Evolutionary conservation across 2,329 filamentous ascomycete genomes (phyloP).

Genomic region (Pezicula rhizophila): DNA sequence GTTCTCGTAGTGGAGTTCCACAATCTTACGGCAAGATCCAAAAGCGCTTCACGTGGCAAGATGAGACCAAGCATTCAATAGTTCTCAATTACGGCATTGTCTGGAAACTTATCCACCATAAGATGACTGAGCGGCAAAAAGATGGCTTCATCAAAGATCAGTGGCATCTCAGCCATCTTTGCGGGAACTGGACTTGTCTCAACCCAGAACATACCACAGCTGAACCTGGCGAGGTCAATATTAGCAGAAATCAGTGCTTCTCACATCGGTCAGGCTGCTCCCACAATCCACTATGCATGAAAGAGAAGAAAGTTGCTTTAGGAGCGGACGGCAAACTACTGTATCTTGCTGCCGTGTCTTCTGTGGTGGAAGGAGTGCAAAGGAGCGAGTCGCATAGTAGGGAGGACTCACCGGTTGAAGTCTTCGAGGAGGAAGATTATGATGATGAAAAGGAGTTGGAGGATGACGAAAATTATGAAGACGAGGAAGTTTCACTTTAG

Average conservation of each 20-base stretch:
- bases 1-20: slow-evolving; percentile 6
- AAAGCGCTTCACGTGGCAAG: slow-evolving; percentile 13
- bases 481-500: too few species aligned
- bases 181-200: slow-evolving; percentile 28
- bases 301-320: slow-evolving; percentile 17
- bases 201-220: slow-evolving; percentile 24
- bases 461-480: too few species aligned
- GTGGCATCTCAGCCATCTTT: slow-evolving; percentile 27
- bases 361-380: too few species aligned
- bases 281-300: slow-evolving; percentile 21
- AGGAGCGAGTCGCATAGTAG: too few species aligned
- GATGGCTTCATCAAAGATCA: slow-evolving; percentile 21
- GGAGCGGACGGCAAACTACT: slow-evolving; percentile 12
- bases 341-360: too few species aligned
- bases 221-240: slow-evolving; percentile 20
- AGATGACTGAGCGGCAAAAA: slow-evolving; percentile 19
- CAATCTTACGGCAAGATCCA: slow-evolving; percentile 12
- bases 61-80: slow-evolving; percentile 10
- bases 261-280: slow-evolving; percentile 17
- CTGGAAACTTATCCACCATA: slow-evolving; percentile 14
- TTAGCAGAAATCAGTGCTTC: slow-evolving; percentile 24
- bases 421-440: too few species aligned
- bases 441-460: too few species aligned
- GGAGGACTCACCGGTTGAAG: too few species aligned
- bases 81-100: slow-evolving; percentile 22